Evolutionary conservation across 2,329 filamentous ascomycete species (phyloP), one percentile per base, ranked within the genome.

Genomic region (Penicillium glabrum): DNA sequence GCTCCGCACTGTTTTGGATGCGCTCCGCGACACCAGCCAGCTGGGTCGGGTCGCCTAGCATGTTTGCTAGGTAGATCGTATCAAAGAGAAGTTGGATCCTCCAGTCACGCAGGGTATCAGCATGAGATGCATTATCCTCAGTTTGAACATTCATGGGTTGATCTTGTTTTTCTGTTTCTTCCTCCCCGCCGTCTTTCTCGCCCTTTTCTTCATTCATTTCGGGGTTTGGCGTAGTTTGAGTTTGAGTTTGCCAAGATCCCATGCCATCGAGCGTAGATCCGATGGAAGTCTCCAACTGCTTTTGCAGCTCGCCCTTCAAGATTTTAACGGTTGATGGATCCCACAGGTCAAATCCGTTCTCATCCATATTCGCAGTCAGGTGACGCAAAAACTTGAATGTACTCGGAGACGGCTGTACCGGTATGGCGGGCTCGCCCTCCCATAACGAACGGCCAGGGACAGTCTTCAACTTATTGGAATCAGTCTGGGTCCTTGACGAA

Each of bases 281-380:
- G 26, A 74, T 53, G 27, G 56, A 49, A 19, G 48, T 37, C 3
- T 66, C 74, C 1, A 93, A 69, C 48, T 81, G 75, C 43, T 74
- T 72, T 6, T 77, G 71, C 6, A 91, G 68, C 46, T 79, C 71
- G n/a, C 67, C 69, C 74, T 91, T 95, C 61, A 96, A 67, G 0
- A 79, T 77, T 0, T 66, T 65, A 1, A 93, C 83, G 0, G 90
- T 89, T 2, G 80, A 79, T 2, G 85, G 82, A 52, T 88, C 92
- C 93, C 93, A 98, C 3, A 97, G 73, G 70, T 97, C 93, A 46
- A 84, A 79, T 0, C 93, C 93, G 3, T 83, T 78, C 13, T 81
- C 78, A 3, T 83, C 83, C 91, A 97, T 96, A 5, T 82, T 79
- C 46, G 78, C 76, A 5, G 85, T 83, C 27, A 96, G 69, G 45